phyloP scores from a whole-genome alignment of 176 grass and related monocot species.

The Raddia distichophylla region DNA sequence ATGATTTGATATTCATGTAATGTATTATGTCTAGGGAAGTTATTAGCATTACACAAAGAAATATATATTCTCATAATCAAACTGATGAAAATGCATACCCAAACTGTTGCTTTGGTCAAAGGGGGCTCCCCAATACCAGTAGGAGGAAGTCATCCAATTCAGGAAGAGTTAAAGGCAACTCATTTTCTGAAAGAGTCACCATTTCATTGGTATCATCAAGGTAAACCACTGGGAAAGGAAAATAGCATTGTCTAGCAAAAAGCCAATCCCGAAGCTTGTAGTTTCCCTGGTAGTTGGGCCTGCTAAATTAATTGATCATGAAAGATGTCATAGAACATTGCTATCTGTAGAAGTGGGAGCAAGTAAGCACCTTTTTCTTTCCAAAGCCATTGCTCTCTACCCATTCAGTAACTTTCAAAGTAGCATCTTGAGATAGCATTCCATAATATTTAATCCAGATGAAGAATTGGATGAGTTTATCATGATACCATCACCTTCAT shows the following conservation, averaged over 20 bases:
- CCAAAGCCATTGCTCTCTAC: slow-evolving; percentile 72
- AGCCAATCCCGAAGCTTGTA: slow-evolving; percentile 99
- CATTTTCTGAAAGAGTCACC: slow-evolving; percentile 69
- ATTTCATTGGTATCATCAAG: slow-evolving; percentile 77
- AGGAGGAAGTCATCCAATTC: slow-evolving; percentile 95
- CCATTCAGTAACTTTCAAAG: slow-evolving; percentile 80
- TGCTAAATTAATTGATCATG: slow-evolving; percentile 37
- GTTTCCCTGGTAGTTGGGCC: slow-evolving; percentile 64
- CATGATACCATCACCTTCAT: slow-evolving; percentile 77
- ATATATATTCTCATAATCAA: not conserved
- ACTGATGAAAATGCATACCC: slow-evolving; percentile 57
- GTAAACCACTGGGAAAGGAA: slow-evolving; percentile 93
- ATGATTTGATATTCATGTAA: not conserved
- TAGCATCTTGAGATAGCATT: slow-evolving; percentile 82
- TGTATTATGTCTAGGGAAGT: not conserved
- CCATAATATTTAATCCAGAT: slow-evolving; percentile 82
- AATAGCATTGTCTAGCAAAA: slow-evolving; percentile 93
- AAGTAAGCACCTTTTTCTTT: slow-evolving; percentile 75
- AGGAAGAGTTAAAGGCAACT: slow-evolving; percentile 87
- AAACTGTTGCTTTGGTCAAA: slow-evolving; percentile 84
- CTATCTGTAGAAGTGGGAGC: slow-evolving; percentile 36
- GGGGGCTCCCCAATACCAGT: slow-evolving; percentile 94
- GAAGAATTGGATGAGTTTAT: slow-evolving; percentile 77
- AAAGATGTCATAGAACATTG: slow-evolving; percentile 18
- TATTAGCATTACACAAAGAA: slow-evolving; percentile 28